Evolutionary conservation across 495 filamentous ascomycete species (phyloP), one percentile per base, ranked within the genome.

Genomic region (Neurospora sp.): DNA sequence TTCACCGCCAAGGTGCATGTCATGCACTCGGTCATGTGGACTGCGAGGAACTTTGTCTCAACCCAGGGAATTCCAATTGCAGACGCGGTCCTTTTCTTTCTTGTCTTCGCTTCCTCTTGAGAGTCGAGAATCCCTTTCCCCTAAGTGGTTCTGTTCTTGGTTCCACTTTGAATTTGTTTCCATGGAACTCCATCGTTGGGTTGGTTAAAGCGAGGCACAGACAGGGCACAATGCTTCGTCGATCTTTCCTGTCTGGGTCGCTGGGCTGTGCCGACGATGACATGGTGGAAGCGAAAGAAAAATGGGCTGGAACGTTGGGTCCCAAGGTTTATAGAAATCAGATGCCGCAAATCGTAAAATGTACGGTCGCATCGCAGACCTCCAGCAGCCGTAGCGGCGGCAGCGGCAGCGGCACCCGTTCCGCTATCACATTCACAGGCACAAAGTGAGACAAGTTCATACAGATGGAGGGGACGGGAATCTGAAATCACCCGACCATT

Each of bases 21-120:
- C 70, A 71, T 45, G 39, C 31, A 31, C 19, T 34, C 21, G 70
- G 70, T 71, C 70, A 71, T 71, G 70, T 71, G 70, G 70, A 42
- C 70, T 42, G 31, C 70, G 24, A 59, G 39, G 36, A 66, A 66
- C 54, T 66, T 62, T 66, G 31, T 66, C 28, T 66, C 54, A 34
- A 62, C 54, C 54, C 28, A 34, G 11, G 13, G 54, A 40, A 15
- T 19, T 45, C 6, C 9, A 2, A 54, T 54, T 24, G 45, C 10
- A n/a, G 45, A 48, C 21, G 45, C 21, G 45, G n/a, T 48, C n/a
- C 45, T 48, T 48, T 8, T 48, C 45, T 31, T 59, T 28, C 11
- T 28, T 48, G n/a, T 45, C 42, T 48, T 48, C 43, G 9, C 43
- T 48, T 48, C n/a, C 38, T 39, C 38, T 39, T 9, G 10, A 39